Conservation (phyloP, 2,329 filamentous ascomycete species). For the Dendryphion nanum region DNA sequence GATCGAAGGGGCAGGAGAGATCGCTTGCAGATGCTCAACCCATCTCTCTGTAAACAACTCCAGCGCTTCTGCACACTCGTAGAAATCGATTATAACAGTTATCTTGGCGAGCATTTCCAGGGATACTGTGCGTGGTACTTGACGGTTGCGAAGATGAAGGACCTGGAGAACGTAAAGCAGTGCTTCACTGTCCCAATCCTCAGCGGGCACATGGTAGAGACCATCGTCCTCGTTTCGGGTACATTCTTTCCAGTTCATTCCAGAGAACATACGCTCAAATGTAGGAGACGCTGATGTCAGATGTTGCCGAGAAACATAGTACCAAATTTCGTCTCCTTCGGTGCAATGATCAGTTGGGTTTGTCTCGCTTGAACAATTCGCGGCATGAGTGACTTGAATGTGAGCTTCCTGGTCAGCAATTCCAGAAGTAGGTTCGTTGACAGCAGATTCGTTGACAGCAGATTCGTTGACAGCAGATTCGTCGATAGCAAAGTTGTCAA, state of each 20-base stretch:
- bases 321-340: constrained; percentile 2
- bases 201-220: constrained; percentile 1
- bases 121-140: constrained; percentile 39
- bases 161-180: constrained; percentile 46
- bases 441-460: too few species aligned
- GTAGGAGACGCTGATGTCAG: constrained; percentile 5
- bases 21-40: constrained; percentile 28
- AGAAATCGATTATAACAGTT: constrained; percentile 45
- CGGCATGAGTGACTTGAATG: too few species aligned
- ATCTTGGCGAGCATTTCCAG: constrained; percentile 48
- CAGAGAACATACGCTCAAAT: constrained; percentile 3
- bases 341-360: background rate
- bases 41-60: constrained; percentile 45
- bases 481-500: too few species aligned
- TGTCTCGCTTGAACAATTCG: too few species aligned
- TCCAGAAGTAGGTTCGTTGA: too few species aligned
- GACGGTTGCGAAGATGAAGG: constrained; percentile 43
- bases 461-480: too few species aligned
- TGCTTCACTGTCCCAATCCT: constrained; percentile 37
- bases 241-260: constrained; percentile 1
- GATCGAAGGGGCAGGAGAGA: background rate
- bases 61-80: constrained; percentile 38
- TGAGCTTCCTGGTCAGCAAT: too few species aligned
- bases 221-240: background rate
- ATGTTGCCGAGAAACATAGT: constrained; percentile 6